phyloP scores from a whole-genome alignment of 352 stramenopile genomes.

The Pythium sukuiense region DNA sequence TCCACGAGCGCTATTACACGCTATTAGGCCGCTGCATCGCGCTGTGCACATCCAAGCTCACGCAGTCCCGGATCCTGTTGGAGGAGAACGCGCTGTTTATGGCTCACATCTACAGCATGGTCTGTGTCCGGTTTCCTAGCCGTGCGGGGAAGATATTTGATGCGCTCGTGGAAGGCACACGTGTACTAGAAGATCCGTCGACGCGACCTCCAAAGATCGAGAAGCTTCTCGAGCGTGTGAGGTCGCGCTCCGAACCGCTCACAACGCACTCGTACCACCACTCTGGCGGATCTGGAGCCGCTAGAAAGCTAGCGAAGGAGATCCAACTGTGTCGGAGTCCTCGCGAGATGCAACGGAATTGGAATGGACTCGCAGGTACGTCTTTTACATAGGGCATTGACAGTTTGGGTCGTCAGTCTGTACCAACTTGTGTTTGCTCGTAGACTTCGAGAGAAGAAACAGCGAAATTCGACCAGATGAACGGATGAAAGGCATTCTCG shows the following conservation, averaged over 20 bases:
- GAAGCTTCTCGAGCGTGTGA: conserved; percentile 6
- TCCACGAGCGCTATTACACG: conserved; percentile 59
- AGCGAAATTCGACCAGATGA: conserved; percentile 36
- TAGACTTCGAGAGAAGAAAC: conserved; percentile 29
- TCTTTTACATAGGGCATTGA: too few relatives aligned
- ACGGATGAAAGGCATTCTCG: conserved; percentile 14
- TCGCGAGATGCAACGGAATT: conserved; percentile 49
- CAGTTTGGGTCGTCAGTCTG: too few relatives aligned
- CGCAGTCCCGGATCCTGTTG: conserved; percentile 58
- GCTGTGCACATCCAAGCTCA: conserved; percentile 65
- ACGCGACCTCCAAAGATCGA: background rate
- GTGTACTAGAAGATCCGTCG: conserved; percentile 41
- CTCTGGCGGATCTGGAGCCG: background rate
- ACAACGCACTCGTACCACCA: conserved; percentile 11
- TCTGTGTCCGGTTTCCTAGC: conserved; percentile 70
- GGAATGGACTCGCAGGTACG: conserved; percentile 59
- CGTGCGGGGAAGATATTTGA: conserved; percentile 47
- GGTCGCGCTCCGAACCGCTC: conserved; percentile 26
- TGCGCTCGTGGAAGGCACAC: conserved; percentile 53
- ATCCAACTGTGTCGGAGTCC: conserved; percentile 49
- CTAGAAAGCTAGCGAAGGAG: conserved; percentile 17
- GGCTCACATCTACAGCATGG: conserved; percentile 60
- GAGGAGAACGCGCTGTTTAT: conserved; percentile 78
- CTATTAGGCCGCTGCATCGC: conserved; percentile 58
- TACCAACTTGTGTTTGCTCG: too few relatives aligned